Conservation (phyloP, 352 stramenopile species). For the Phytophthora meadii region DNA sequence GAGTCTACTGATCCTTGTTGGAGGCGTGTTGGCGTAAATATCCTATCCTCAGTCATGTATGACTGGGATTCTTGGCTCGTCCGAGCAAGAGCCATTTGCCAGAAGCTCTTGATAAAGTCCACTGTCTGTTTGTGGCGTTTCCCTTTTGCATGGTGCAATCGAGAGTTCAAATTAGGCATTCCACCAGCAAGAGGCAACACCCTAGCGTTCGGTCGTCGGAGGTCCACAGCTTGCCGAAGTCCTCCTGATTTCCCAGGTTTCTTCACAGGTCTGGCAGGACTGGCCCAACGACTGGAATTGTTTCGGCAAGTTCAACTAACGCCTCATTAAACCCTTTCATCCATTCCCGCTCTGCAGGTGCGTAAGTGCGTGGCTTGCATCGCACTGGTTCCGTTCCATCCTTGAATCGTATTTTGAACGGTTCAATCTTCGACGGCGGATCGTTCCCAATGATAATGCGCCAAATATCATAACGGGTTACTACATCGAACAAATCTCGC, state of each 20-base stretch:
- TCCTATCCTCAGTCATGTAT: too few relatives aligned
- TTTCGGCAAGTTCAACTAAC: background rate
- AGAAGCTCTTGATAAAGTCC: constrained; percentile 3
- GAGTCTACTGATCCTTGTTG: too few relatives aligned
- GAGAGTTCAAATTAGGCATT: too few relatives aligned
- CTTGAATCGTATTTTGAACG: background rate
- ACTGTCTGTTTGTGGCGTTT: constrained; percentile 6
- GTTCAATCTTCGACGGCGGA: background rate
- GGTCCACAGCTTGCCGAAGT: too few relatives aligned
- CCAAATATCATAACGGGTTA: background rate
- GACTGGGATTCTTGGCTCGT: background rate
- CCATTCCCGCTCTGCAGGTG: background rate
- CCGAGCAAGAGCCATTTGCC: background rate
- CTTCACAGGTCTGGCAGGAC: too few relatives aligned
- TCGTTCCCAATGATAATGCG: background rate
- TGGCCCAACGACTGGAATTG: background rate
- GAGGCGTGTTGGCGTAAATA: too few relatives aligned
- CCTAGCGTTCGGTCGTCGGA: too few relatives aligned
- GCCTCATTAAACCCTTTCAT: background rate
- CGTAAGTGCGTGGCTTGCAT: background rate
- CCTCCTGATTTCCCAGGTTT: too few relatives aligned
- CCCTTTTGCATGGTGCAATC: background rate
- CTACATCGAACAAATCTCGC: background rate
- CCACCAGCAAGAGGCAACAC: too few relatives aligned
- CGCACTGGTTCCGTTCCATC: background rate